Conservation (phyloP, 2,329 filamentous ascomycete genomes). For the Fusarium sp. region DNA sequence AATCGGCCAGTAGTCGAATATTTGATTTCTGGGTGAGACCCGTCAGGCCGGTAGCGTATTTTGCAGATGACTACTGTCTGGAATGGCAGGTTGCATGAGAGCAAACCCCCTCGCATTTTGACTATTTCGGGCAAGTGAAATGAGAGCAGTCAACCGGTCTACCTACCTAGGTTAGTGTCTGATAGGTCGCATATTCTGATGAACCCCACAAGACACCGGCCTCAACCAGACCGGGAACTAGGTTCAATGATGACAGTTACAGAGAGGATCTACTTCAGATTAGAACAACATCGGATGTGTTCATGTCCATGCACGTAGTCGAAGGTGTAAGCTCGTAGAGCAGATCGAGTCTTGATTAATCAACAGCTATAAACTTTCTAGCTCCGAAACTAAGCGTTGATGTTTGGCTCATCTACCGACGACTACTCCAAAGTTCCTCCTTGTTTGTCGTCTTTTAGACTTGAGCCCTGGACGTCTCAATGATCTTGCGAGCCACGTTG, state of each 20-base stretch:
- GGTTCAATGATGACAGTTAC: not conserved
- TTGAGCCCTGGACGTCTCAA: not conserved
- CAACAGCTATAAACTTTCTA: not conserved
- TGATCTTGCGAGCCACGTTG: not conserved
- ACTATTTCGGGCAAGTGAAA: not conserved
- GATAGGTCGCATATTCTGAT: not conserved
- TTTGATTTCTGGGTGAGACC: not conserved
- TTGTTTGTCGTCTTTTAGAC: not conserved
- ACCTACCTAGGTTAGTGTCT: not conserved
- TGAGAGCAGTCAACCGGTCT: not conserved
- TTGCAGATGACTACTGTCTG: not conserved
- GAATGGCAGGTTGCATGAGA: not conserved
- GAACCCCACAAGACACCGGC: not conserved
- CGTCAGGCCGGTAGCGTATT: not conserved
- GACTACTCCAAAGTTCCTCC: not conserved
- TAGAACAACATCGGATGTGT: not conserved
- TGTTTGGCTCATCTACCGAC: no score
- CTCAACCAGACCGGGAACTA: not conserved
- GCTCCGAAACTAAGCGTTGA: no score
- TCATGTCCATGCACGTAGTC: not conserved
- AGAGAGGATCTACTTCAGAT: not conserved
- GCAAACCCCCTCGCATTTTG: no score
- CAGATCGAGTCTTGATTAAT: not conserved
- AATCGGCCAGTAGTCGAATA: not conserved
- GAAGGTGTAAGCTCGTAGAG: no score